Base-by-base conservation (phyloP, 1,139 yeast genomes). In the Suhomyces atakaporum region DNA sequence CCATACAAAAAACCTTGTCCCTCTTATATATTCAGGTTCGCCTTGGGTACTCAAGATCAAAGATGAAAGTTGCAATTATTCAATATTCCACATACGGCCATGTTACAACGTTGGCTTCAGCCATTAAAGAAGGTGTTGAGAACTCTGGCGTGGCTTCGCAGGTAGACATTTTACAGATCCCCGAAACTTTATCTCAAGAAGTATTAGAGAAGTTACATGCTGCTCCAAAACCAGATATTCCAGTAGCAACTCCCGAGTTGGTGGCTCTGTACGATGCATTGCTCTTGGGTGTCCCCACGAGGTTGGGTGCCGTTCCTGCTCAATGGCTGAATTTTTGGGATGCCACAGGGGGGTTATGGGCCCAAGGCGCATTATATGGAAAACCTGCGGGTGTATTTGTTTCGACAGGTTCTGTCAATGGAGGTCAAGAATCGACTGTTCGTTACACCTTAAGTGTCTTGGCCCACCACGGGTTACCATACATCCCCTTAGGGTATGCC, bases 71-170 rank as follows among this genome's bases (percentile, higher is more conserved):
- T 23, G 75, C 75, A 12, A 74, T 82, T 51, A 65, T 81, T 42
- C 66, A 74, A 50, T 81, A 80, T 61, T 78, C 87, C 30, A 66
- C 78, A 29, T 81, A 79, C 57, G 84, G 84, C 37, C 89, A 82
- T 56, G 61, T 79, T 43, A 66, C 69, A 40, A 54, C 60, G 27
- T 54, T 81, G 58, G 84, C 80, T 27, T 56, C 63, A 43, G 58
- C 63, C 27, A 55, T 71, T 38, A 46, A 53, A 43, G 54, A 58
- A 29, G 78, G 79, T 46, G 60, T 72, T 19, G 67, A 65, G 41
- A 50, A 59, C 13, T 46, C 67, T 8, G 76, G 75, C 23, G 47
- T 47, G 23, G 43, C 49, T 12, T 26, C 65, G n/a, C 29, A 35
- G 13, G 59, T 49, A 8, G 73, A 66, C 34, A 52, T 75, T 27